Evolutionary conservation across 139 green algal species (phyloP).

Genomic region (Coelastrella sp.): DNA sequence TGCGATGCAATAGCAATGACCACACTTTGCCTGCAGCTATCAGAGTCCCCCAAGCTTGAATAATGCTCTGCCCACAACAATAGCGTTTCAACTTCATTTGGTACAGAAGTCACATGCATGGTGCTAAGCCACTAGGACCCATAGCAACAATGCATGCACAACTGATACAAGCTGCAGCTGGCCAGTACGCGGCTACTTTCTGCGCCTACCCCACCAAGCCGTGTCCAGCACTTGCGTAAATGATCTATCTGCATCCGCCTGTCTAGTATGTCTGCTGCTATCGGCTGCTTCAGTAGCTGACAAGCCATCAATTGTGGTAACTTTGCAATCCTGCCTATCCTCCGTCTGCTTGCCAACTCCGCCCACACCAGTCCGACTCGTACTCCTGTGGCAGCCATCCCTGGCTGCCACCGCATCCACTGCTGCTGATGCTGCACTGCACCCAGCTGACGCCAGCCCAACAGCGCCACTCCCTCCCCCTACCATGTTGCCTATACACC

Average conservation of each 20-base stretch:
- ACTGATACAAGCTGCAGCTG: no score
- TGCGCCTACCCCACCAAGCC: conserved; percentile 12
- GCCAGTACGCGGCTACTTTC: not conserved
- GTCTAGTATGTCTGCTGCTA: not conserved
- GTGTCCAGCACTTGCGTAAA: conserved; percentile 1
- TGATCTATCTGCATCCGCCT: not conserved
- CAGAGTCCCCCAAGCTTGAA: no score
- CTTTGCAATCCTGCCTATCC: no score
- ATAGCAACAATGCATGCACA: no score
- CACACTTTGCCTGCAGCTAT: no score
- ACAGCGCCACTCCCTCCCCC: not conserved
- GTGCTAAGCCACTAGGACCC: no score
- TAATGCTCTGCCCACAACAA: no score
- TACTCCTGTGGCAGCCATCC: not conserved
- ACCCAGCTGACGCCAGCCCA: not conserved
- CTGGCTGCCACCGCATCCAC: not conserved
- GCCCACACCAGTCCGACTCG: not conserved
- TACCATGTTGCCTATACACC: not conserved
- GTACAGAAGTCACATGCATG: no score
- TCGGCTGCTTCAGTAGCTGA: not conserved
- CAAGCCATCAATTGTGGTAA: no score
- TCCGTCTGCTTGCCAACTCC: no score
- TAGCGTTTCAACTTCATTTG: no score
- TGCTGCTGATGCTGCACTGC: not conserved
- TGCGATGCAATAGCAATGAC: no score